Evolutionary conservation across 805 yeast species (phyloP), one percentile per base, ranked within the genome.

Genomic region (Starmerella apicola): DNA sequence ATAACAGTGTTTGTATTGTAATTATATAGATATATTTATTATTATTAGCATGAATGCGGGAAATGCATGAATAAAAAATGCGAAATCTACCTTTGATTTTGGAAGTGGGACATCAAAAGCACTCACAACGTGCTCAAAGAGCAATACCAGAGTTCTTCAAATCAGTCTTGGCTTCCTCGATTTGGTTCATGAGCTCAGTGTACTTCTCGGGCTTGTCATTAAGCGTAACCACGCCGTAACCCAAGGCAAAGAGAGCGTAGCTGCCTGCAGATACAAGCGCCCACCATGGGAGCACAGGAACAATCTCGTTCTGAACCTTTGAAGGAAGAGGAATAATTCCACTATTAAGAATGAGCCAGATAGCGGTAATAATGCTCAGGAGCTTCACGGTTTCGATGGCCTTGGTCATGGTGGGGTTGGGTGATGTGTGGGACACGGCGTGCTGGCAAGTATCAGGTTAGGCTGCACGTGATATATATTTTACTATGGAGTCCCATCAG

Each of bases 251-350:
- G 52, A 78, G 65, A 15, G 84, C 75, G 53, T 75, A 78, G 29
- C 79, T 64, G 22, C 85, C 85, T 56, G 78, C 77, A 2, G 78
- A 52, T 26, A 78, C 80, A 45, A 78, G 61, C 0, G 65, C 70
- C 85, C 84, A 78, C 66, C 70, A 76, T 25, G 85, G 85, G 43
- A 78, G 51, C 42, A 66, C 76, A 8, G 84, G 84, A 45, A 78
- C 60, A 36, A 78, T 68, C 49, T 75, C 75, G 21, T 62, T 52
- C 35, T 65, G 68, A 49, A 78, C 51, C 24, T 56, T 49, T n/a
- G 56, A 58, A 7, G 74, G 64, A 5, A 71, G 60, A 32, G 84
- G 84, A 41, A 78, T 60, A 30, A 68, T 66, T 13, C 76, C 76
- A 15, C 64, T 49, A 43, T 57, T 58, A 21, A 77, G 62, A 3